Evolutionary conservation across 805 yeast species (phyloP).

Genomic region (Starmerella apicola): DNA sequence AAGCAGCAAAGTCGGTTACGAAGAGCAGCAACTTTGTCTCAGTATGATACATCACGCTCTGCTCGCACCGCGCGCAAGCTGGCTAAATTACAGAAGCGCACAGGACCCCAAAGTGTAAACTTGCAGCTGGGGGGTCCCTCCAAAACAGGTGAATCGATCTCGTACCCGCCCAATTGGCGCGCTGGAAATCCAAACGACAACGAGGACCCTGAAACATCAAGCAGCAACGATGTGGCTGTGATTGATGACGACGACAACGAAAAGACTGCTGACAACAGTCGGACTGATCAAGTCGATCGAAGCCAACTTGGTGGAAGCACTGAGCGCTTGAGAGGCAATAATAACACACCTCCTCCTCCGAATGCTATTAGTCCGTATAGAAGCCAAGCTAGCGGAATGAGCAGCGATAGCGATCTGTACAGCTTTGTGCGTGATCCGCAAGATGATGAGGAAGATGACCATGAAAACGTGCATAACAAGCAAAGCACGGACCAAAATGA

Average conservation of each 20-base stretch:
- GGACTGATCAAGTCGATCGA: background rate
- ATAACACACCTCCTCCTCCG: too few relatives aligned
- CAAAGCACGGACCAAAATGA: too few relatives aligned
- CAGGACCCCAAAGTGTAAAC: slow-evolving; percentile 3
- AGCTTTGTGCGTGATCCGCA: too few relatives aligned
- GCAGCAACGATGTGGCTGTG: background rate
- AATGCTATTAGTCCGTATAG: too few relatives aligned
- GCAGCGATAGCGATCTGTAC: too few relatives aligned
- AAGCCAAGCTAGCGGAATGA: too few relatives aligned
- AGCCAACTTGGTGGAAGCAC: too few relatives aligned
- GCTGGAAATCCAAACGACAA: background rate
- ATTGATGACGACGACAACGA: background rate
- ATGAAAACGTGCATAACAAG: too few relatives aligned
- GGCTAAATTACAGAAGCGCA: too few relatives aligned
- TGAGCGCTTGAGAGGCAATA: too few relatives aligned
- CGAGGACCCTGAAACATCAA: background rate
- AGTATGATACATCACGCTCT: slow-evolving; percentile 25
- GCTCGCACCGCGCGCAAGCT: slow-evolving; percentile 1
- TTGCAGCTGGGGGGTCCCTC: slow-evolving; percentile 2
- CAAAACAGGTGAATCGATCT: background rate
- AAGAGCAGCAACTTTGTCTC: slow-evolving; percentile 55
- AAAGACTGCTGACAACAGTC: background rate
- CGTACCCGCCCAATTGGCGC: background rate
- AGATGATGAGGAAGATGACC: too few relatives aligned
- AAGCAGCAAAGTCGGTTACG: slow-evolving; percentile 71